Percentiles rank a stretch among this genome's conserved stretches.
phyloP scores from a whole-genome alignment of 1,284 basidiomycete species.

The Puccinia novopanici region DNA sequence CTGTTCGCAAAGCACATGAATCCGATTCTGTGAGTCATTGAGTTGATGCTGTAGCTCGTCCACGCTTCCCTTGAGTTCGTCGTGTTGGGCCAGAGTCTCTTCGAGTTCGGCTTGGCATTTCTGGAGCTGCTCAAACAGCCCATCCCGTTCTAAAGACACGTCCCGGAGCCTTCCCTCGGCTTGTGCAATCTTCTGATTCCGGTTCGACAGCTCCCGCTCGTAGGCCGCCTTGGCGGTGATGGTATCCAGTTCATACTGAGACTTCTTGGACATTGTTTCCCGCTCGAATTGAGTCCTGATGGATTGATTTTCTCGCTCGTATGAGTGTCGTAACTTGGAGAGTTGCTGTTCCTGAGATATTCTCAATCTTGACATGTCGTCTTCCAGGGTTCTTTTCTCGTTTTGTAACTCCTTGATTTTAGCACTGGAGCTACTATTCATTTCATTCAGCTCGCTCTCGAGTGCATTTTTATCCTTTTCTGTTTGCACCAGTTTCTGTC shows the following conservation, averaged over 20 bases:
- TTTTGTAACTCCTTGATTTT: constrained; percentile 35
- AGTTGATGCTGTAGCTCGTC: constrained; percentile 40
- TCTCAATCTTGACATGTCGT: constrained; percentile 26
- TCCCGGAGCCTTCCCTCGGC: constrained; percentile 26
- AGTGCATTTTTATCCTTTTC: constrained; percentile 41
- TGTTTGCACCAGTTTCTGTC: constrained; percentile 47
- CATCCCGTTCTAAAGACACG: constrained; percentile 22
- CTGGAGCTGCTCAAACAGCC: constrained; percentile 37
- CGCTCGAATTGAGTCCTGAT: constrained; percentile 36
- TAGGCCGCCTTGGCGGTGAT: constrained; percentile 45
- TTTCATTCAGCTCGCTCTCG: constrained; percentile 26
- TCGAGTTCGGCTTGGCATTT: constrained; percentile 35
- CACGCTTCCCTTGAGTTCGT: constrained; percentile 34
- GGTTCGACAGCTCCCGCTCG: constrained; percentile 35
- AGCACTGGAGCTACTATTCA: not conserved
- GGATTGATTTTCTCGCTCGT: constrained; percentile 40
- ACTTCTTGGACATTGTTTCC: constrained; percentile 33
- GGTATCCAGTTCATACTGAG: constrained; percentile 33
- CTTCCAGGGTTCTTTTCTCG: constrained; percentile 26
- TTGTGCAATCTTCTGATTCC: constrained; percentile 43
- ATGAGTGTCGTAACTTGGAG: constrained; percentile 44
- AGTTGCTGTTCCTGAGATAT: constrained; percentile 41
- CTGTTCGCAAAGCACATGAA: constrained; percentile 23
- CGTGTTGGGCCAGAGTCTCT: constrained; percentile 17
- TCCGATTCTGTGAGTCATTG: constrained; percentile 31